Percentiles rank a stretch among this genome's conserved stretches.
These are phyloP conservation scores for Cladophialophora bantiana DNA, from an alignment of 2,329 filamentous ascomycete species.

Conservation along the genomic window DNA sequence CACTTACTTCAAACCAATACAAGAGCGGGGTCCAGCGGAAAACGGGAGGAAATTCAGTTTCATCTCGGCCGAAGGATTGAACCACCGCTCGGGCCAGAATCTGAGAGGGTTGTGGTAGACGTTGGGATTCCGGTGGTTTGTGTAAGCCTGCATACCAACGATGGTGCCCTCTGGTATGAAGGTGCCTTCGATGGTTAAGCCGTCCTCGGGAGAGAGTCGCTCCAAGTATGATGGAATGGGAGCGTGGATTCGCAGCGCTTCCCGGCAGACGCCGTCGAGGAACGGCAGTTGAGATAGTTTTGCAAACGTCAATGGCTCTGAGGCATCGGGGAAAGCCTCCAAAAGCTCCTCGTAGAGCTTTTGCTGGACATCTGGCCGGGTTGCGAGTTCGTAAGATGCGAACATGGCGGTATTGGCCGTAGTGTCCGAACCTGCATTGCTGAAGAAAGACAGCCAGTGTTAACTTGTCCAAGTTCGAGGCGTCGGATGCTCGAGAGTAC, in stretches of 20 bases:
- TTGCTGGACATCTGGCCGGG: constrained; percentile 45
- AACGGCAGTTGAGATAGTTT: constrained; percentile 60
- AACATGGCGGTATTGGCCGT: constrained; percentile 60
- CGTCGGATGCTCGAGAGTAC: background rate
- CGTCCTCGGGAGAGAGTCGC: constrained; percentile 56
- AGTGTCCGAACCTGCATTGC: constrained; percentile 59
- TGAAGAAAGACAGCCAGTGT: background rate
- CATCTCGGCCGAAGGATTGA: constrained; percentile 26
- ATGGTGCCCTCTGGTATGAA: constrained; percentile 47
- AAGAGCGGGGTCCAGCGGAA: constrained; percentile 17
- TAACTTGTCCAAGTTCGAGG: background rate
- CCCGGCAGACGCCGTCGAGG: constrained; percentile 63
- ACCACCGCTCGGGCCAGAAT: constrained; percentile 44
- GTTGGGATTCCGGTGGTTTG: constrained; percentile 44
- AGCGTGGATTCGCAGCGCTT: constrained; percentile 64
- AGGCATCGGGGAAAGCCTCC: constrained; percentile 34
- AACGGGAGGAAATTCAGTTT: constrained; percentile 20
- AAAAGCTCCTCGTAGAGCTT: constrained; percentile 59
- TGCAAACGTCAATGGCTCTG: constrained; percentile 48
- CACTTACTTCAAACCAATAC: constrained; percentile 19
- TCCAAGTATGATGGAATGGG: constrained; percentile 65
- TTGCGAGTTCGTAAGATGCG: constrained; percentile 49
- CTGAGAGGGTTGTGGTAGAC: constrained; percentile 41
- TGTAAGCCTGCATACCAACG: constrained; percentile 50
- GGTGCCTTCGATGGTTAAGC: constrained; percentile 51